Conservation (phyloP, 1,284 basidiomycete species). For the Prillingera fragicola region DNA sequence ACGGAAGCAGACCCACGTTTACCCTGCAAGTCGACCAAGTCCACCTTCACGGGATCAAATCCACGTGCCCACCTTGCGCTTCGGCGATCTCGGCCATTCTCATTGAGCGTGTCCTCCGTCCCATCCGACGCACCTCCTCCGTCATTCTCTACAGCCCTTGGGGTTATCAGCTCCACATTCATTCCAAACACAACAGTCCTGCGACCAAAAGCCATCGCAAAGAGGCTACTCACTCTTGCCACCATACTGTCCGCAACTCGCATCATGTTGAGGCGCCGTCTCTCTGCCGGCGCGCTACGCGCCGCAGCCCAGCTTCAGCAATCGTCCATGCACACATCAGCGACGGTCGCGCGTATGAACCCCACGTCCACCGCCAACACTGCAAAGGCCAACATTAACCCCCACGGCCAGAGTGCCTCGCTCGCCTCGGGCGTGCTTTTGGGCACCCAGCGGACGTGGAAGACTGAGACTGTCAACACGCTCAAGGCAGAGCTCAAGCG, state of each 20-base stretch:
- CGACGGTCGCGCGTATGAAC: slow-evolving; percentile 5
- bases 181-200: slow-evolving; percentile 1
- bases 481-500: slow-evolving; percentile 61
- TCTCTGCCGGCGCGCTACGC: slow-evolving; percentile 37
- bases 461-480: slow-evolving; percentile 54
- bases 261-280: slow-evolving; percentile 42
- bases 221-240: not conserved
- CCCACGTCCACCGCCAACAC: slow-evolving; percentile 14
- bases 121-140: no score
- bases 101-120: no score
- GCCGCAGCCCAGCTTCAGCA: slow-evolving; percentile 18
- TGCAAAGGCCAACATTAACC: slow-evolving; percentile 11
- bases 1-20: no score
- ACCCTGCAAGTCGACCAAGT: no score
- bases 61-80: no score
- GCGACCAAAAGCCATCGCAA: no score
- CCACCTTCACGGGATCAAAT: no score
- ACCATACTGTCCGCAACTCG: slow-evolving; percentile 10
- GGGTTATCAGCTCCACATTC: no score
- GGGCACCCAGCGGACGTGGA: slow-evolving; percentile 58
- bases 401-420: slow-evolving; percentile 23
- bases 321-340: not conserved
- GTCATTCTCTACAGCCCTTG: no score
- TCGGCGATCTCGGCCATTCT: no score
- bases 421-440: slow-evolving; percentile 65